Percentiles rank a stretch among this genome's conserved stretches.
Conservation (phyloP, 106 monocot genomes). For the Gastrodia elata region DNA sequence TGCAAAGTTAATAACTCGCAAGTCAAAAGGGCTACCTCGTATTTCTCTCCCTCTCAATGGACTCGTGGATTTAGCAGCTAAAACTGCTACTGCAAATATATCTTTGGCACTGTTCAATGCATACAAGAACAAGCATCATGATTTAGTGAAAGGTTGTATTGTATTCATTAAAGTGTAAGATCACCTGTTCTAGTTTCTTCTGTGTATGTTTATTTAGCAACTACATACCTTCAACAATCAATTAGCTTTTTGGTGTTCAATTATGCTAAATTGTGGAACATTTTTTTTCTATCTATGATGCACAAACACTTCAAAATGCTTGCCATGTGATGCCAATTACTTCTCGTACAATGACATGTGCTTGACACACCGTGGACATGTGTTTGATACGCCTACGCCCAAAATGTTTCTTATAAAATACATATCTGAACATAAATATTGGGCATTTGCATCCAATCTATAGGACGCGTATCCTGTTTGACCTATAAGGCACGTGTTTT, state of each 20-base stretch:
- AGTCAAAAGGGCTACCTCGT: slow-evolving; percentile 67
- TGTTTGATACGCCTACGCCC: no score
- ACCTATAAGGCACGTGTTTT: no score
- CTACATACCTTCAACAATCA: neutral
- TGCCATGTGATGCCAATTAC: no score
- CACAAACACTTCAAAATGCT: no score
- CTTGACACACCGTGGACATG: no score
- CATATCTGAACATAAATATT: no score
- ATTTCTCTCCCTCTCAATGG: slow-evolving; percentile 47
- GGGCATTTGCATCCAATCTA: no score
- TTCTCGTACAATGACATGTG: no score
- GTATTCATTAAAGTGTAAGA: neutral
- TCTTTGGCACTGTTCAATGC: slow-evolving; percentile 35
- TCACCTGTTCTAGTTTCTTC: neutral
- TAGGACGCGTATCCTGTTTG: no score
- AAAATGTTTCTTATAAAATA: no score
- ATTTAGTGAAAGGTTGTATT: slow-evolving; percentile 31
- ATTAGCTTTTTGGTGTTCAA: neutral
- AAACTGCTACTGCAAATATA: slow-evolving; percentile 32
- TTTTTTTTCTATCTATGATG: neutral
- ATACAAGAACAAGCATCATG: slow-evolving; percentile 34
- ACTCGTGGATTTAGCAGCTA: slow-evolving; percentile 23
- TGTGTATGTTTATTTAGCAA: neutral
- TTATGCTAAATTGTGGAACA: neutral
- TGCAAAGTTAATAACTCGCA: slow-evolving; percentile 47